A percentile compares a stretch with the other conserved stretches of the same genome.
These are phyloP conservation scores for Fusarium nodosum DNA, from an alignment of 2,329 filamentous ascomycete genomes.

Conservation along the genomic window DNA sequence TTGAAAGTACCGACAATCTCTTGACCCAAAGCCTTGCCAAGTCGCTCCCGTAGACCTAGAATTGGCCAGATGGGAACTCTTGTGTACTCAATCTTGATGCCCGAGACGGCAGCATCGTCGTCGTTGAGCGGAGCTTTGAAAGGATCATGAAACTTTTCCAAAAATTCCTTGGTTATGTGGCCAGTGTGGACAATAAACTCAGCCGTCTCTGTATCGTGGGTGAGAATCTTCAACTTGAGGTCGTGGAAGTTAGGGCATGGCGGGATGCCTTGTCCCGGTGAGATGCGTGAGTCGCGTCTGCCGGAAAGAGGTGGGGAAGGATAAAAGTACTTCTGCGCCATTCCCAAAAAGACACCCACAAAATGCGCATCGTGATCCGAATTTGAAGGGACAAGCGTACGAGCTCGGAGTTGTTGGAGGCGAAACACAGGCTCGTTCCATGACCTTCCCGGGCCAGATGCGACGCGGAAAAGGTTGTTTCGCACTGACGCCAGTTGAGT, in stretches of 20 bases:
- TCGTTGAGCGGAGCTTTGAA: slow-evolving; percentile 54
- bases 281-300: slow-evolving; percentile 50
- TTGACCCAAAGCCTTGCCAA: slow-evolving; percentile 66
- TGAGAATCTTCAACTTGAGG: slow-evolving; percentile 65
- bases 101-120: slow-evolving; percentile 48
- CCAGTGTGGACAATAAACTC: slow-evolving; percentile 69
- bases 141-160: slow-evolving; percentile 65
- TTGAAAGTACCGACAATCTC: slow-evolving; percentile 63
- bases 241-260: slow-evolving; percentile 59
- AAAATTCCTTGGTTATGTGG: slow-evolving; percentile 62
- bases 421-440: slow-evolving; percentile 63
- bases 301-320: slow-evolving; percentile 36
- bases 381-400: slow-evolving; percentile 62
- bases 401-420: slow-evolving; percentile 63
- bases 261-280: slow-evolving; percentile 34
- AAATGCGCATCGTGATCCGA: slow-evolving; percentile 66
- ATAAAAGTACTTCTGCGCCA: slow-evolving; percentile 70
- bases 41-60: slow-evolving; percentile 66
- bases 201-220: slow-evolving; percentile 62
- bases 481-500: slow-evolving; percentile 62
- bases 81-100: slow-evolving; percentile 62
- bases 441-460: slow-evolving; percentile 56
- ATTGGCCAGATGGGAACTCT: slow-evolving; percentile 68
- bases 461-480: slow-evolving; percentile 62
- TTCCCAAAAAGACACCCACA: slow-evolving; percentile 66